phyloP scores from a whole-genome alignment of 2,329 filamentous ascomycete genomes.

The Thelonectria blattea region DNA sequence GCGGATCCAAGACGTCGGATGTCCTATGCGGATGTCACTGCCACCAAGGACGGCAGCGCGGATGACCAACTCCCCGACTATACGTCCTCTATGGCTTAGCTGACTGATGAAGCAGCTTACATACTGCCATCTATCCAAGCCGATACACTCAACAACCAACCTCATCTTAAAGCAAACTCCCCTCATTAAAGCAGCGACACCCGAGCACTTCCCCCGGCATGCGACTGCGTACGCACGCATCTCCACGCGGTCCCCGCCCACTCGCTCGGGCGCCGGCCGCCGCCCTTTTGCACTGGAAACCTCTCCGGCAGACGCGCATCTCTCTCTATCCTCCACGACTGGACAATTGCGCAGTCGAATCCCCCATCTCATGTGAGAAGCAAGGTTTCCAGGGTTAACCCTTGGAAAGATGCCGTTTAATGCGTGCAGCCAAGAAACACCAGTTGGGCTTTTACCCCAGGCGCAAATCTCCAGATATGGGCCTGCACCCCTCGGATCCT shows the following conservation, averaged over 20 bases:
- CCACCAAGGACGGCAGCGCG: neutral
- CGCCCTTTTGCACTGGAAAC: neutral
- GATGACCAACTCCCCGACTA: neutral
- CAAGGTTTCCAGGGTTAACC: neutral
- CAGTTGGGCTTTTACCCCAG: neutral
- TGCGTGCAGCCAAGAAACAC: neutral
- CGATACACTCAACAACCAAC: neutral
- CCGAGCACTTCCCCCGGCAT: neutral
- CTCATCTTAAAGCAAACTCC: neutral
- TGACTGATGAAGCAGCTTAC: no score
- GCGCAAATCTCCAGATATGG: neutral
- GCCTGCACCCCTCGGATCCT: neutral
- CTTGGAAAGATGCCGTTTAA: neutral
- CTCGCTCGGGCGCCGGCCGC: neutral
- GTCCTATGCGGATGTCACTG: neutral
- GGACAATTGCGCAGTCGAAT: neutral
- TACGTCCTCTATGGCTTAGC: no score
- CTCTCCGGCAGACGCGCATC: neutral
- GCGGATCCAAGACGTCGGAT: neutral
- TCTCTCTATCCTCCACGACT: neutral
- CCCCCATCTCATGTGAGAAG: neutral
- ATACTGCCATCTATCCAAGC: neutral
- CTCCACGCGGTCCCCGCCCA: neutral
- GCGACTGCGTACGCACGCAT: neutral
- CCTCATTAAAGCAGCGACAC: neutral